Base-by-base conservation (phyloP, 768 basidiomycete genomes). In the Phanerodontia chrysosporium region DNA sequence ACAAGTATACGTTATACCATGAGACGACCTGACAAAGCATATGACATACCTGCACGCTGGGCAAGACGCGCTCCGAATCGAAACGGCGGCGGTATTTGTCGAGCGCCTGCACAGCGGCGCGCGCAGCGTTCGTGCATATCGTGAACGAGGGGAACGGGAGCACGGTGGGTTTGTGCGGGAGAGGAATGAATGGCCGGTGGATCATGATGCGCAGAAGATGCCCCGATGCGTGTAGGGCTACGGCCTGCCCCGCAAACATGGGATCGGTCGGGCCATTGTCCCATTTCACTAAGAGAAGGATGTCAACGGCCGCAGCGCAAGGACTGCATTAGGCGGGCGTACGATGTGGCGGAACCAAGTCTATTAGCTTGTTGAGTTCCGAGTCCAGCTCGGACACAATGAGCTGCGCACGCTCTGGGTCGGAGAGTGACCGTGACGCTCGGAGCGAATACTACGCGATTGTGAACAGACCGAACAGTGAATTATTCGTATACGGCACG, bases 141-240 rank as follows among this genome's bases (percentile, higher is more conserved):
- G 80, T 78, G 22, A 81, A 72, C 0, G 79, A 80, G 1, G 80
- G 79, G 60, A 79, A 75, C 0, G 72, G 65, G 4, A 72, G 53
- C n/a, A 73, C 70, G 0, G 76, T 72, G 0, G 77, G 78, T 57
- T 83, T 83, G 39, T 79, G 74, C 1, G 83, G 81, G 0, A 81
- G 81, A 0, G 88, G 88, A 59, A 94, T 86, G 70, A 90, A 92
- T 2, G 89, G 87, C 46, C 91, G 78, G 69, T 93, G 91, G 51
- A 92, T 82, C 56, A 85, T 75, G 64, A 93, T 92, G 66, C 80
- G 76, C 14, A 71, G 61, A n/a, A 75, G 73, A 63, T 82, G 82
- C 67, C 79, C 82, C 12, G 70, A 60, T 2, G 71, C 61, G 58
- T 77, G 75, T 1, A 81, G 66, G 4, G 65, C 58, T 2, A 75